These are phyloP conservation scores for Trichaptum fuscoviolaceum DNA, from an alignment of 768 basidiomycete species.

Conservation along the genomic window DNA sequence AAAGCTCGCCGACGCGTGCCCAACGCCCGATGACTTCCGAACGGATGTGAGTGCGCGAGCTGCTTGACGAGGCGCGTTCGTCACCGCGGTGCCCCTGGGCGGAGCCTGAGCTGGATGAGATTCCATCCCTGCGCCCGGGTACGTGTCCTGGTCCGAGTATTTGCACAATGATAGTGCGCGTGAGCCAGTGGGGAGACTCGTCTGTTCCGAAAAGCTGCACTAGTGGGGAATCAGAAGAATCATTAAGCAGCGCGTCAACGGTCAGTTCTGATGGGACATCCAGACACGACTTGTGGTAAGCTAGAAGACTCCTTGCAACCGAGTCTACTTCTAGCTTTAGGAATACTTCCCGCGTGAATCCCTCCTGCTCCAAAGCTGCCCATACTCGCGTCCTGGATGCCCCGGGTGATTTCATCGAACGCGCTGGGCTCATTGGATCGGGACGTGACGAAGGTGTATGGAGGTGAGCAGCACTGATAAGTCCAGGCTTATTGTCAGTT, in stretches of 20 bases:
- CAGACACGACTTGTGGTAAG: conserved; percentile 43
- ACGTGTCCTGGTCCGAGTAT: conserved; percentile 52
- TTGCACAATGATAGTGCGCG: conserved; percentile 64
- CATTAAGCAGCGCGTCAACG: neutral
- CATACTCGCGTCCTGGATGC: conserved; percentile 33
- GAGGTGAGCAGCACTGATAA: conserved; percentile 39
- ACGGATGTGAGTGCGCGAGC: conserved; percentile 62
- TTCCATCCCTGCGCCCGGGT: neutral
- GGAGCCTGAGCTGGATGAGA: conserved; percentile 29
- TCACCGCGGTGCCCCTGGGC: conserved; percentile 18
- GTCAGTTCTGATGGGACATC: conserved; percentile 5
- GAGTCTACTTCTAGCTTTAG: conserved; percentile 55
- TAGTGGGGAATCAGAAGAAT: conserved; percentile 4
- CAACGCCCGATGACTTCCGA: conserved; percentile 70
- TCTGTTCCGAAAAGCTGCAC: conserved; percentile 60
- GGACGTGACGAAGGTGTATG: conserved; percentile 16
- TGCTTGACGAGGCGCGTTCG: conserved; percentile 24
- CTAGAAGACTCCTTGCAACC: conserved; percentile 56
- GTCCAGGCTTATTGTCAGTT: conserved; percentile 32
- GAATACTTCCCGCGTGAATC: conserved; percentile 63
- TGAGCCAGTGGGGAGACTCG: conserved; percentile 76
- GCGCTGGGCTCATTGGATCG: conserved; percentile 4
- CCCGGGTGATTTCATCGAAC: neutral
- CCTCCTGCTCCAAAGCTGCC: conserved; percentile 53
- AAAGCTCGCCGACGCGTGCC: conserved; percentile 69